Evolutionary conservation across 2,329 filamentous ascomycete species (phyloP), one percentile per base, ranked within the genome.

Genomic region (Grosmannia clavigera): DNA sequence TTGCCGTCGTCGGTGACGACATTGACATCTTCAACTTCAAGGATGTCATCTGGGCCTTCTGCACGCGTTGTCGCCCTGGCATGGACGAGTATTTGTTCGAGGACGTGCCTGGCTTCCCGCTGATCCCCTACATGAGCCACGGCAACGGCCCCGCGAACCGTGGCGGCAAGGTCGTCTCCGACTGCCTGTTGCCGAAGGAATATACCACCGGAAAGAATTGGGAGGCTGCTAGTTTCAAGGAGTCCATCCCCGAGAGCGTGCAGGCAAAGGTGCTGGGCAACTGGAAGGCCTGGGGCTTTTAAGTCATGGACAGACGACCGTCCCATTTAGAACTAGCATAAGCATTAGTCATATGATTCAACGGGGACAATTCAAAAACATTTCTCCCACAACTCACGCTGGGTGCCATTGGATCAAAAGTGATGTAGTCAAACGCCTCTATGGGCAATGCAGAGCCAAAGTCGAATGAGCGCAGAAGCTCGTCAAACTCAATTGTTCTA

Each of bases 11-110:
- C 0, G 77, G 78, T 1, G 75, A 78, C 1, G 78, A 81, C 58
- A 75, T 81, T 58, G 76, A 80, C 56, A 68, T 76, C 0, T 77
- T 76, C 62, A 63, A 76, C 55, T 68, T 68, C 57, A 74, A 74
- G 54, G 75, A 79, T 38, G 73, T 80, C 7, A 74, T 78, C 58
- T 81, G 74, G 74, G 77, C 77, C 0, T 79, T 76, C 60, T 69
- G 67, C 16, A 80, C 77, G 0, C 70, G 77, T 0, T 81, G 77
- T 61, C 70, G 76, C 0, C 76, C 76, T 0, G 68, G 67, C 0
- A 63, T 66, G 3, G 76, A 79, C 52, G 77, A 80, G 64, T 70
- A 68, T 2, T 70, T 74, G 61, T 79, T 71, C 57, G 72, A 77
- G n/a, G 73, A 79, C 43, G 71, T 74, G 4, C 64, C 63, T 1